These are phyloP conservation scores for Raphanus hybrid DNA, from an alignment of 441 rosid genomes.

Conservation along the genomic window DNA sequence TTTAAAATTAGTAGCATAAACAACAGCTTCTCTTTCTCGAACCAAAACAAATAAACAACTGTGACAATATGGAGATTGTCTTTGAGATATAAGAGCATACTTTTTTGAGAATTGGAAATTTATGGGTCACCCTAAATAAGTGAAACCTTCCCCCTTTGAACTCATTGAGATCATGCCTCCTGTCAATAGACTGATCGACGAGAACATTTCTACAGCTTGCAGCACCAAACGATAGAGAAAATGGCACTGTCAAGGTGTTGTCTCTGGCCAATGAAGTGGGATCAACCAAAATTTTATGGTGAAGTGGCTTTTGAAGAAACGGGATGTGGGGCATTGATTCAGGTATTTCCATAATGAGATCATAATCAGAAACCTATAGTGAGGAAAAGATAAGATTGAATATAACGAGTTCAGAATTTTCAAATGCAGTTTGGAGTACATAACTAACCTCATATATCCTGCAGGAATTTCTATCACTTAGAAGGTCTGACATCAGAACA, in stretches of 20 bases:
- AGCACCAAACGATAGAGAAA: slow-evolving; percentile 51
- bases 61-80: slow-evolving; percentile 17
- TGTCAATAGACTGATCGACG: slow-evolving; percentile 45
- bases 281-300: slow-evolving; percentile 62
- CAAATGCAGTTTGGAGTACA: slow-evolving; percentile 20
- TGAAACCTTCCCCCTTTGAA: slow-evolving; percentile 62
- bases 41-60: slow-evolving; percentile 8
- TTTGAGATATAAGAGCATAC: slow-evolving; percentile 43
- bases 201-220: slow-evolving; percentile 51
- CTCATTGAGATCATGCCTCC: slow-evolving; percentile 48
- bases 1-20: slow-evolving; percentile 13
- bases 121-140: slow-evolving; percentile 66
- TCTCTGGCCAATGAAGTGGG: slow-evolving; percentile 42
- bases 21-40: background rate
- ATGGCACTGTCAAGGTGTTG: slow-evolving; percentile 45
- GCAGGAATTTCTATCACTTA: slow-evolving; percentile 55
- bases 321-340: slow-evolving; percentile 43
- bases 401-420: slow-evolving; percentile 19
- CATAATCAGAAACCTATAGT: slow-evolving; percentile 69
- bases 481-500: slow-evolving; percentile 70
- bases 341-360: slow-evolving; percentile 57
- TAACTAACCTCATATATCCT: slow-evolving; percentile 67
- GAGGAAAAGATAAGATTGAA: slow-evolving; percentile 33
- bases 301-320: slow-evolving; percentile 44
- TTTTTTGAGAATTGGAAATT: slow-evolving; percentile 61